These are phyloP conservation scores for Mycena sp. DNA, from an alignment of 1,284 basidiomycete genomes.

Conservation along the genomic window DNA sequence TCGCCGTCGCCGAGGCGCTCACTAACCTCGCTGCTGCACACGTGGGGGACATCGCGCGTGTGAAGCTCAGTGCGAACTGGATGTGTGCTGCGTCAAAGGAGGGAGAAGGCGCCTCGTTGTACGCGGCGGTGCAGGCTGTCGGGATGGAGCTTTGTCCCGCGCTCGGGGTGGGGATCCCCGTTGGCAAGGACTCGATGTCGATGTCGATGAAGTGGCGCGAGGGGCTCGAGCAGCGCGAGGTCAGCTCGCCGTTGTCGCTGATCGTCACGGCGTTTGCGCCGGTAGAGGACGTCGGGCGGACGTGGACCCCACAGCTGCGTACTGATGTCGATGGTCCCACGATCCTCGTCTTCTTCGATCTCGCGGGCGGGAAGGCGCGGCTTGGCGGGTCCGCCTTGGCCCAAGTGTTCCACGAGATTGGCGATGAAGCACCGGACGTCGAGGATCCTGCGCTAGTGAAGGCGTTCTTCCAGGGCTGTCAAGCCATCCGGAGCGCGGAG, in stretches of 20 bases:
- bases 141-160: slow-evolving; percentile 96
- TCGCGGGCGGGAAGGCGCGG: slow-evolving; percentile 85
- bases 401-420: slow-evolving; percentile 95
- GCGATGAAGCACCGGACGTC: slow-evolving; percentile 90
- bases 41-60: slow-evolving; percentile 73
- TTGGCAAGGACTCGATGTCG: slow-evolving; percentile 99
- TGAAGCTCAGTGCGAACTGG: slow-evolving; percentile 99
- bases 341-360: slow-evolving; percentile 89
- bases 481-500: slow-evolving; percentile 68
- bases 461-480: slow-evolving; percentile 85
- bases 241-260: slow-evolving; percentile 91
- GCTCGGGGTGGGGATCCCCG: slow-evolving; percentile 94
- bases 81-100: too few species aligned
- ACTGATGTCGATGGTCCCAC: slow-evolving; percentile 73
- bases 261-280: slow-evolving; percentile 96
- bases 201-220: slow-evolving; percentile 98
- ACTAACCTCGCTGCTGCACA: slow-evolving; percentile 91
- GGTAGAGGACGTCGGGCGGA: slow-evolving; percentile 80
- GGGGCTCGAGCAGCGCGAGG: slow-evolving; percentile 75
- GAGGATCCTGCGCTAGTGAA: slow-evolving; percentile 81
- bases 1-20: slow-evolving; percentile 96
- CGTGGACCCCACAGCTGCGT: slow-evolving; percentile 94
- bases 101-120: slow-evolving; percentile 92
- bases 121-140: slow-evolving; percentile 93
- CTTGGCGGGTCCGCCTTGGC: slow-evolving; percentile 95